Evolutionary conservation across 345 rosid species (phyloP).

Genomic region (Anastatica hierochuntica): DNA sequence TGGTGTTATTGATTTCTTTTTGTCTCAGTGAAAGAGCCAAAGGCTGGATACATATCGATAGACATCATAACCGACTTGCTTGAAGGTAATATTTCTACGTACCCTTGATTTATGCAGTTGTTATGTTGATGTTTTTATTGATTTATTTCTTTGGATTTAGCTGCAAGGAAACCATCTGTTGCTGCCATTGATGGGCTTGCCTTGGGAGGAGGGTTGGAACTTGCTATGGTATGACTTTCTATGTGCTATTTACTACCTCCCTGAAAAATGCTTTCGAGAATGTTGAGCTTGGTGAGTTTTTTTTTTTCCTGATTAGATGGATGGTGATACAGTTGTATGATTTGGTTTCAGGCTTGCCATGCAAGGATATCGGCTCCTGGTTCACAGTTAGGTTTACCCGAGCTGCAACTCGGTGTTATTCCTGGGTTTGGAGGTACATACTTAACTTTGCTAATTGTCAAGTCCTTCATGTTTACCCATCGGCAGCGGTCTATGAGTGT

Average conservation of each 20-base stretch:
- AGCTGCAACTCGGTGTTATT: constrained; percentile 84
- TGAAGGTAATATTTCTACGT: constrained; percentile 50
- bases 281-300: background rate
- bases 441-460: constrained; percentile 1
- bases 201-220: constrained; percentile 95
- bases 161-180: constrained; percentile 81
- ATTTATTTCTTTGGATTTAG: constrained; percentile 31
- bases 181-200: constrained; percentile 99
- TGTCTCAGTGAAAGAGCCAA: constrained; percentile 48
- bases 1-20: constrained; percentile 9
- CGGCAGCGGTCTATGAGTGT: no score
- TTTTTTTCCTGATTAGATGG: background rate
- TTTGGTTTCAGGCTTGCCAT: constrained; percentile 60
- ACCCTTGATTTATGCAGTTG: background rate
- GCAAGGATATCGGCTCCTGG: constrained; percentile 77
- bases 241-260: background rate
- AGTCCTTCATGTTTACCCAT: background rate
- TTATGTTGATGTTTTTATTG: background rate
- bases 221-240: constrained; percentile 64
- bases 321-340: constrained; percentile 8
- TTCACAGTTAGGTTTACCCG: constrained; percentile 84
- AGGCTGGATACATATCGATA: constrained; percentile 51
- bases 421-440: constrained; percentile 96
- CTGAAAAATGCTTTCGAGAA: constrained; percentile 1
- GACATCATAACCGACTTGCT: constrained; percentile 54